These are phyloP conservation scores for Seminavis robusta DNA, from an alignment of 108 stramenopile genomes.

Conservation along the genomic window DNA sequence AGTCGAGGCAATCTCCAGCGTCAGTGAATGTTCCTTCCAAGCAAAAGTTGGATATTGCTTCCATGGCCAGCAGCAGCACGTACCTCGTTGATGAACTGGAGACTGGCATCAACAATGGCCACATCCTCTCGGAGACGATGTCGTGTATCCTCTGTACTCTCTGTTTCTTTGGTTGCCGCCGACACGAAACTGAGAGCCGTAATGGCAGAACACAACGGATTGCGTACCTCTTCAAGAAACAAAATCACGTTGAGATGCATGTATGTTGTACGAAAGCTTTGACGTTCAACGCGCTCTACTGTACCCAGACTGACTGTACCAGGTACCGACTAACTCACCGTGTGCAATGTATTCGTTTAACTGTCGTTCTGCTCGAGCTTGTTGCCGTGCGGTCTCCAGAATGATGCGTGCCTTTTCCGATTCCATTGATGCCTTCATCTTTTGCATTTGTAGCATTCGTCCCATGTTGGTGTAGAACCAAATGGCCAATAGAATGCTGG, in stretches of 20 bases:
- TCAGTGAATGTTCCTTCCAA: too few species aligned
- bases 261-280: not conserved
- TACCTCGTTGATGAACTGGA: conserved; percentile 43
- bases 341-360: conserved; percentile 51
- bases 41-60: too few species aligned
- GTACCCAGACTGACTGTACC: not conserved
- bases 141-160: conserved; percentile 1
- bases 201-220: conserved; percentile 23
- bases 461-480: too few species aligned
- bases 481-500: too few species aligned
- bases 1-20: too few species aligned
- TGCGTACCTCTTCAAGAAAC: conserved; percentile 21
- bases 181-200: conserved; percentile 23
- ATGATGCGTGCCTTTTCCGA: conserved; percentile 30
- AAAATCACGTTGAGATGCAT: conserved; percentile 10
- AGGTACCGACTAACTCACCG: not conserved
- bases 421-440: conserved; percentile 15
- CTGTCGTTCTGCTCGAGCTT: conserved; percentile 41
- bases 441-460: too few species aligned
- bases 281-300: not conserved
- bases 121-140: conserved; percentile 19
- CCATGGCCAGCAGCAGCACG: too few species aligned
- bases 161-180: conserved; percentile 3
- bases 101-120: conserved; percentile 16
- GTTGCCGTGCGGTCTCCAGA: conserved; percentile 36